A percentile compares a stretch with the other conserved stretches of the same genome.
Conservation (phyloP, 1,139 yeast species). For the Protomyces inouyei region DNA sequence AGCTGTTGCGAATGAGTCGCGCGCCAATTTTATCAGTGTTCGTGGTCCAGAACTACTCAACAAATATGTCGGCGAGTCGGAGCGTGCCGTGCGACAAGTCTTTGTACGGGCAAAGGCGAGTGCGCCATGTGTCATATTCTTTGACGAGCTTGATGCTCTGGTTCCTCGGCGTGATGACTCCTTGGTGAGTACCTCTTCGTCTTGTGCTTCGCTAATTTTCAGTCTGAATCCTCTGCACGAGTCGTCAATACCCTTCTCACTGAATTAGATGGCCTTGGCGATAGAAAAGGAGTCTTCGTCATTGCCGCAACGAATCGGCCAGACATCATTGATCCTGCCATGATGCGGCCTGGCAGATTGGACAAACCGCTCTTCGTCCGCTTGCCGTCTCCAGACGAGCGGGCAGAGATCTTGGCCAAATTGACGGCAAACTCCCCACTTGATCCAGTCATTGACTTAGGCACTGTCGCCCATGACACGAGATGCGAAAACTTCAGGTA, state of each 20-base stretch:
- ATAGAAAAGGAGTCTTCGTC: conserved; percentile 86
- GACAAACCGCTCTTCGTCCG: conserved; percentile 92
- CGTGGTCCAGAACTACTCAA: conserved; percentile 92
- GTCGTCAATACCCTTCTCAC: conserved; percentile 93
- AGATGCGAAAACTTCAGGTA: conserved; percentile 69
- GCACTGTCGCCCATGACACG: conserved; percentile 61
- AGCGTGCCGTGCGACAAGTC: conserved; percentile 90
- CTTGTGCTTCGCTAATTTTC: conserved; percentile 36
- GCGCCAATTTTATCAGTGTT: conserved; percentile 91
- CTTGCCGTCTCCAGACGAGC: conserved; percentile 70
- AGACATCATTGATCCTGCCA: conserved; percentile 97
- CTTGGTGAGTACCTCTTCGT: conserved; percentile 36
- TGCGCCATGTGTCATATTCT: conserved; percentile 89
- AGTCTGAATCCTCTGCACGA: conserved; percentile 78
- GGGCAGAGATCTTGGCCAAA: conserved; percentile 74
- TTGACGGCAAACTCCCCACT: conserved; percentile 78
- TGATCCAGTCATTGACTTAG: conserved; percentile 56
- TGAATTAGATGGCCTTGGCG: conserved; percentile 89
- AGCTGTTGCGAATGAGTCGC: conserved; percentile 94
- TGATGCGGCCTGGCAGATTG: conserved; percentile 93
- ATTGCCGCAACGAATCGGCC: conserved; percentile 97
- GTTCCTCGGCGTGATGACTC: conserved; percentile 92
- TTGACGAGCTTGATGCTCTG: conserved; percentile 91
- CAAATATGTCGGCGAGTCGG: conserved; percentile 95
- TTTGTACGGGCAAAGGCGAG: conserved; percentile 92